Base-by-base conservation (phyloP, 2,329 filamentous ascomycete genomes). In the Botrytis pseudocinerea region DNA sequence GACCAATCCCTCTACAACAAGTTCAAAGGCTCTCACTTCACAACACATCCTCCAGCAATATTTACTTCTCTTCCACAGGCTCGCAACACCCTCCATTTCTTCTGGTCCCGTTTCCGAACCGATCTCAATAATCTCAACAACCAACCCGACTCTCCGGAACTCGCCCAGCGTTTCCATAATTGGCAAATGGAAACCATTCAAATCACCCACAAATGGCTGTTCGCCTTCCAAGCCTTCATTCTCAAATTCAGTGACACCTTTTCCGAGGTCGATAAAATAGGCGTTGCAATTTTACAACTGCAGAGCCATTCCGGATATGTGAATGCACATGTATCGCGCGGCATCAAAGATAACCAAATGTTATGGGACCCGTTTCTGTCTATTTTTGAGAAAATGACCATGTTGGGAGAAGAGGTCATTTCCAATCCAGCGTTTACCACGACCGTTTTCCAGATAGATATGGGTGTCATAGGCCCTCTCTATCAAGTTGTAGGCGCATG, bases 401-500 rank as follows among this genome's bases (percentile, higher is more conserved):
- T 85, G 48, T 82, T 90, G n/a, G 88, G 87, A 10, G 72, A 48
- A 10, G 48, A 75, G 16, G 60, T 76, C 9, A 40, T 72, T 18
- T n/a, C 40, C 28, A n/a, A 51, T 38, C 38, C 70, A 18, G 48
- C 28, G n/a, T 72, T 72, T 28, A 12, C 20, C 22, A 42, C 14
- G 1, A 22, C 10, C 2, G 4, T 35, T 14, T 60, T 75, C 14
- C 60, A 72, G 25, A 40, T 66, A 38, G 70, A 75, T 22, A 68
- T 66, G 20, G 89, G 88, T 44, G 88, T 91, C 72, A 85, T 91
- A 5, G 86, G 88, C 7, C 88, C 88, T 0, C 83, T 92, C 1
- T 91, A 88, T 74, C 85, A 91, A 9, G 87, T 90, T 25, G 89
- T 87, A 12, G 89, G 87, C 16, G 90, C 90, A 77, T 91, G 89